These are phyloP conservation scores for Malus domestica DNA, from an alignment of 306 rosid species.

Conservation along the genomic window DNA sequence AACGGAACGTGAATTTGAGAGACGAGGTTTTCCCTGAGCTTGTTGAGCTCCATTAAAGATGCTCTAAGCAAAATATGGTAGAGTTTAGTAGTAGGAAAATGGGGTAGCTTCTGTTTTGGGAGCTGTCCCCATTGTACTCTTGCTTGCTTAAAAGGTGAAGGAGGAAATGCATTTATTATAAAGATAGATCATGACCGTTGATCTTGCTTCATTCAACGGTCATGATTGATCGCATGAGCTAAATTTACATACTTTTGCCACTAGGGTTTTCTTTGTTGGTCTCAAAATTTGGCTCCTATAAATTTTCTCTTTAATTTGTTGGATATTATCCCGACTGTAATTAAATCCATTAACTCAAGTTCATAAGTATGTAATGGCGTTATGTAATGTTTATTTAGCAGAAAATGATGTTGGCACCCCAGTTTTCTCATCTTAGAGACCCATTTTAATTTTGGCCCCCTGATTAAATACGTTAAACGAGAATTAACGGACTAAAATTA, in stretches of 20 bases:
- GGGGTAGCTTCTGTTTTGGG: slow-evolving; percentile 12
- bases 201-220: slow-evolving; percentile 35
- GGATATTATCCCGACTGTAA: slow-evolving; percentile 22
- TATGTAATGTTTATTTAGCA: slow-evolving; percentile 10
- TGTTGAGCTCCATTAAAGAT: slow-evolving; percentile 45
- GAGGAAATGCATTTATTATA: slow-evolving; percentile 25
- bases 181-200: slow-evolving; percentile 18
- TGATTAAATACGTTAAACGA: too few relatives aligned
- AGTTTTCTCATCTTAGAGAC: too few relatives aligned
- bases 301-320: slow-evolving; percentile 6
- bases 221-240: slow-evolving; percentile 21
- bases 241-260: neutral
- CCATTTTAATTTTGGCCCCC: too few relatives aligned
- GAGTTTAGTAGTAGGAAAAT: slow-evolving; percentile 1
- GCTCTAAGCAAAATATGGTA: neutral
- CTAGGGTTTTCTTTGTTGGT: neutral
- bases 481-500: too few relatives aligned
- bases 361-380: slow-evolving; percentile 18
- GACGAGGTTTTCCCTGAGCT: slow-evolving; percentile 28
- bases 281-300: neutral
- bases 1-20: slow-evolving; percentile 15
- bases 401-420: neutral
- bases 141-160: slow-evolving; percentile 39
- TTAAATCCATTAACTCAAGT: slow-evolving; percentile 19
- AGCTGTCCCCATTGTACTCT: slow-evolving; percentile 16